Evolutionary conservation across 352 stramenopile species (phyloP), one percentile per base, ranked within the genome.

Genomic region (Phytophthora pistaciae): DNA sequence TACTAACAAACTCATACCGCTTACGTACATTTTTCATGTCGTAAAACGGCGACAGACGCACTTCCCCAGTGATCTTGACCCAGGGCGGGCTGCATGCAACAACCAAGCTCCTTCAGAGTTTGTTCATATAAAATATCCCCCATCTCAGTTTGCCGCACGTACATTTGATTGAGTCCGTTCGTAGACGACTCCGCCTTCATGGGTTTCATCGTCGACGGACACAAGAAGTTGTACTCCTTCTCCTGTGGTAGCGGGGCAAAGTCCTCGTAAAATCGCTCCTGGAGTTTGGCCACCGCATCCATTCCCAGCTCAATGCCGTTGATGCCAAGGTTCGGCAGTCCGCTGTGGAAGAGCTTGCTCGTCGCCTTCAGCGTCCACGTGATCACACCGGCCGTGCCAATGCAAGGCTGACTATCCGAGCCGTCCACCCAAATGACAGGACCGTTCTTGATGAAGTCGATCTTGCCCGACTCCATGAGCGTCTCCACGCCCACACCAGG

Each of bases 31-130:
- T 86, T 29, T 91, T 77, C 66, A 97, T 87, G 31, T 96, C 84
- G 78, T 98, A 98, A 74, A 98, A 98, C 29, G 93, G 93, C 31
- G 89, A 95, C n/a, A 97, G 68, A 53, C 93, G 89, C n/a, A 97
- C 91, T 29, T 98, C 93, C n/a, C 93, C 93, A 18, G 88, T 91
- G 66, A 98, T 90, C 64, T 93, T 97, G 33, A 88, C 84, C 79
- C 92, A 95, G 49, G 91, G 89, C 8, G 92, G 92, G 72, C 96
- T 94, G 72, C 33, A 61, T 36, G 7, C 29, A 36, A 36, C 29
- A 9, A 36, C 7, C 29, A 36, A 29, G 27, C 3, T 10, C 29
- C 1, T 2, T 36, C 29, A 36, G 29, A 36, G 29, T 11, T 11
- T 36, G 29, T 36, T 36, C 8, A 36, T 10, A 36, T 36, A 1